These are phyloP conservation scores for Diaporthe humulicola DNA, from an alignment of 2,329 filamentous ascomycete species.

Conservation along the genomic window DNA sequence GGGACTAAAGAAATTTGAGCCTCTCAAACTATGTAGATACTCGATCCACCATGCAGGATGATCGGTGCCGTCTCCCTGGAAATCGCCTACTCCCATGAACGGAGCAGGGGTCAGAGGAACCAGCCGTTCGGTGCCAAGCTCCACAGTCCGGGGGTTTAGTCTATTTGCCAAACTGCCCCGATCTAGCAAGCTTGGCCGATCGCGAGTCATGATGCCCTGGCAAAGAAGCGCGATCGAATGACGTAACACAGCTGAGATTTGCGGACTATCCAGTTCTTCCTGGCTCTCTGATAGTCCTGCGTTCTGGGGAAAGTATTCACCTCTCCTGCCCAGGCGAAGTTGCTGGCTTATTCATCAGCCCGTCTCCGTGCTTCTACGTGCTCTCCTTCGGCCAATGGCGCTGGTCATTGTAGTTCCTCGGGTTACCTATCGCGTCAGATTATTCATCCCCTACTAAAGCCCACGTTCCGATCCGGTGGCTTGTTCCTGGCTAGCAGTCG, in stretches of 20 bases:
- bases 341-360: constrained; percentile 1
- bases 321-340: background rate
- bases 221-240: background rate
- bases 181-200: constrained; percentile 6
- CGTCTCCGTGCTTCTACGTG: background rate
- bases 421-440: background rate
- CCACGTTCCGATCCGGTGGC: background rate
- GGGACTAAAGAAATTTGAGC: background rate
- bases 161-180: background rate
- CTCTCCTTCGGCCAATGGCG: too few species aligned
- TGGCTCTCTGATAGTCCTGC: background rate
- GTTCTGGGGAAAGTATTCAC: background rate
- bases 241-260: background rate
- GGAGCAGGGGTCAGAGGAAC: background rate
- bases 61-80: background rate
- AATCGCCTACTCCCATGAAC: background rate
- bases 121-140: background rate
- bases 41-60: background rate
- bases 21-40: background rate
- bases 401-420: background rate
- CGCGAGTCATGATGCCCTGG: constrained; percentile 6
- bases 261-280: constrained; percentile 24
- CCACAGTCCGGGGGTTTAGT: background rate
- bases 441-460: constrained; percentile 12
- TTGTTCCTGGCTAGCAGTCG: constrained; percentile 6